phyloP scores from a whole-genome alignment of 2,329 filamentous ascomycete species.

The Ophiocordyceps camponoti-floridani region DNA sequence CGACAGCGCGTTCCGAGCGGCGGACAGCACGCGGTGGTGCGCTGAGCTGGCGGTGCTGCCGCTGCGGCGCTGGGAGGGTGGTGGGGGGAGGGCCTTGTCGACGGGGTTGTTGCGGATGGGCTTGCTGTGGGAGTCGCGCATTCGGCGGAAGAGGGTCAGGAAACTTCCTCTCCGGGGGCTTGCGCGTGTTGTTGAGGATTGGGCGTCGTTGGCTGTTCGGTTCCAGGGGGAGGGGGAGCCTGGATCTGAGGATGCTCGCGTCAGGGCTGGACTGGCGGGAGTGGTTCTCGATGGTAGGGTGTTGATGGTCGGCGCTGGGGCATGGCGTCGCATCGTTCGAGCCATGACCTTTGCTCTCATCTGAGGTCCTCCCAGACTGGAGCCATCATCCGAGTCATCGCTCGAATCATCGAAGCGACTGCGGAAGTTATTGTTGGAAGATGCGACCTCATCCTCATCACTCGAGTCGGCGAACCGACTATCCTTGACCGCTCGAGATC shows the following conservation, averaged over 20 bases:
- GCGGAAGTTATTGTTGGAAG: slow-evolving; percentile 2
- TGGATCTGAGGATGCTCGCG: not conserved
- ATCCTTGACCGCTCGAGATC: slow-evolving; percentile 16
- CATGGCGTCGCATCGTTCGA: slow-evolving; percentile 11
- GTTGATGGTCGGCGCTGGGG: not conserved
- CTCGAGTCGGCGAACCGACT: slow-evolving; percentile 42
- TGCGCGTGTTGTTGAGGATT: too few species aligned
- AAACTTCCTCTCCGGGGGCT: not conserved
- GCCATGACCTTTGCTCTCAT: slow-evolving; percentile 15
- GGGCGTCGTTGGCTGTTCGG: not conserved
- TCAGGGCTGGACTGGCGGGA: not conserved
- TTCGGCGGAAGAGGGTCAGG: not conserved
- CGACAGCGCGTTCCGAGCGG: not conserved
- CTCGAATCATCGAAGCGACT: too few species aligned
- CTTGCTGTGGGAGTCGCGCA: not conserved
- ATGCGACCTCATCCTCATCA: slow-evolving; percentile 30
- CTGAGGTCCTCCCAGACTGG: slow-evolving; percentile 1
- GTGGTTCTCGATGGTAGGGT: not conserved
- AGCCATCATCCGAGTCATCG: too few species aligned
- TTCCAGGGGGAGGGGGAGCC: not conserved
- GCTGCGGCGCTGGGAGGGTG: not conserved
- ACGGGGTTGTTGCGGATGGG: not conserved
- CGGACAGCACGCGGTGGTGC: not conserved
- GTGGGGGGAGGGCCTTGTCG: not conserved
- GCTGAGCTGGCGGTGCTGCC: not conserved